Percentiles rank a stretch among this genome's conserved stretches.
phyloP scores from a whole-genome alignment of 2,329 filamentous ascomycete species.

The Pochonia chlamydosporia region DNA sequence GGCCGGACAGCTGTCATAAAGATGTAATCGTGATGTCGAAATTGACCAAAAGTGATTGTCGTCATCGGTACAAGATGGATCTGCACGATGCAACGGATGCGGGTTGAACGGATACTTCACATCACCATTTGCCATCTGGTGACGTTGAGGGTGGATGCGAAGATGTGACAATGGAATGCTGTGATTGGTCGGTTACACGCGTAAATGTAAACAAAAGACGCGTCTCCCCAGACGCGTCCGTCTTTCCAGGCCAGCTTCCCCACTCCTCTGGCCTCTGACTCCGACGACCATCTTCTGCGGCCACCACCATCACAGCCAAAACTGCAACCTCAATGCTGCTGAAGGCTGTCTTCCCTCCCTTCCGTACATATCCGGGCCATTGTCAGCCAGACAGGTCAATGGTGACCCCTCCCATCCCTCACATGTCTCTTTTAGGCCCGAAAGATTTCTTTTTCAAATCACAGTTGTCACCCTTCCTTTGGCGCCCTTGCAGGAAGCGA shows the following conservation, averaged over 20 bases:
- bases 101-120: not conserved
- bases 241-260: not conserved
- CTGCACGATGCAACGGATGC: not conserved
- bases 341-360: not conserved
- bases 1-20: not conserved
- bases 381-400: not conserved
- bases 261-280: not conserved
- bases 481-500: constrained; percentile 3
- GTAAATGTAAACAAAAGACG: constrained; percentile 9
- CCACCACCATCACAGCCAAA: not conserved
- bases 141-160: not conserved
- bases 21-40: not conserved
- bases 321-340: not conserved
- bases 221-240: constrained; percentile 6
- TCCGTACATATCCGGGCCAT: not conserved
- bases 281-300: not conserved
- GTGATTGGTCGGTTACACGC: constrained; percentile 4
- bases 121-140: not conserved
- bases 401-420: constrained; percentile 3
- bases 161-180: not conserved
- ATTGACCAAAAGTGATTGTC: no score
- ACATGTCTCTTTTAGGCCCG: not conserved
- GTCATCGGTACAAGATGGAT: not conserved
- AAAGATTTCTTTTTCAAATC: not conserved
- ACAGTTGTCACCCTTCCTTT: not conserved